Evolutionary conservation across 805 yeast genomes (phyloP).

Genomic region (Nakazawaea molendinolei): DNA sequence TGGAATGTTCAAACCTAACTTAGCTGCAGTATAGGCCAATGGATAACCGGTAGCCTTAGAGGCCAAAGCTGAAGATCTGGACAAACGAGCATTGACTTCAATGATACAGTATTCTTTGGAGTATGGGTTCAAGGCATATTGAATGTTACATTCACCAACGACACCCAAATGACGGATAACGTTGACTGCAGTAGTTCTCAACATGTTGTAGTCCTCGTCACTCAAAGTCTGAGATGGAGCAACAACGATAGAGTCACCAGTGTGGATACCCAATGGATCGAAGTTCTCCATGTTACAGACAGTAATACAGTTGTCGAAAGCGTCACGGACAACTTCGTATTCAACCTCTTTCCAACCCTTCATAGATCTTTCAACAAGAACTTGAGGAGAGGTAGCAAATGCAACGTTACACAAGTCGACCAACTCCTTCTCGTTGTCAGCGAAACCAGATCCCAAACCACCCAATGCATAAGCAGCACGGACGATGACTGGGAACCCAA

Average conservation of each 20-base stretch:
- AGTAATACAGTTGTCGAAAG: constrained; percentile 94
- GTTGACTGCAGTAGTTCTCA: constrained; percentile 95
- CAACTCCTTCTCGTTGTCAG: constrained; percentile 79
- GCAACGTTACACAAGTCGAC: constrained; percentile 83
- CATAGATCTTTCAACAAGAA: constrained; percentile 91
- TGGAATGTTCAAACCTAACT: constrained; percentile 88
- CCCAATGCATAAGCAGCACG: constrained; percentile 98
- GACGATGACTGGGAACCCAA: constrained; percentile 92
- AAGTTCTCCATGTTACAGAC: constrained; percentile 99
- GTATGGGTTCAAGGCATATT: constrained; percentile 90
- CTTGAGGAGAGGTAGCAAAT: constrained; percentile 94
- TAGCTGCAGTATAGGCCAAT: constrained; percentile 96
- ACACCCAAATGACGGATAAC: constrained; percentile 97
- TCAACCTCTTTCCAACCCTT: constrained; percentile 99
- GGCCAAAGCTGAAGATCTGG: constrained; percentile 98
- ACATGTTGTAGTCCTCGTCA: constrained; percentile 96
- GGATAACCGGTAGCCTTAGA: constrained; percentile 99
- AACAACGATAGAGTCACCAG: constrained; percentile 98
- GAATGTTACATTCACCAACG: constrained; percentile 98
- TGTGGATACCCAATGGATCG: constrained; percentile 96
- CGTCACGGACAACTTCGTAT: constrained; percentile 97
- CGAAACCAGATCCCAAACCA: constrained; percentile 97
- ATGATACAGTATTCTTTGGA: constrained; percentile 94
- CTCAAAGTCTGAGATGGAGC: constrained; percentile 98
- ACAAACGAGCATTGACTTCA: constrained; percentile 96